These are phyloP conservation scores for Solanum hybrid DNA, from an alignment of 305 asterid genomes.

Conservation along the genomic window DNA sequence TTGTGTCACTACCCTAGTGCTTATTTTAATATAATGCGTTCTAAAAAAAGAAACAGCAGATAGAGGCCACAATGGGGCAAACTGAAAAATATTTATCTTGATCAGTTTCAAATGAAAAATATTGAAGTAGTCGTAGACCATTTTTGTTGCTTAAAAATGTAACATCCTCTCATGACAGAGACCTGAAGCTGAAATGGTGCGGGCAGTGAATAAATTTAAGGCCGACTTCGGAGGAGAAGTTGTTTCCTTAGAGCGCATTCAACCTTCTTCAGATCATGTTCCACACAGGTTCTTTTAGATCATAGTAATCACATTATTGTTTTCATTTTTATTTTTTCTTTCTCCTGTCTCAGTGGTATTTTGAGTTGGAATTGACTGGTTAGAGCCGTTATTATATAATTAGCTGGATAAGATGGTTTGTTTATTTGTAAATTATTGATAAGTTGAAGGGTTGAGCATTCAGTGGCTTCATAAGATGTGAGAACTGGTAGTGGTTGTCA, in stretches of 20 bases:
- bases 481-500: not conserved
- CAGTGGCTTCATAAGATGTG: not conserved
- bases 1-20: not conserved
- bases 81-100: not conserved
- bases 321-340: not conserved
- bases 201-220: slow-evolving; percentile 83
- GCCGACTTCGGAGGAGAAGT: slow-evolving; percentile 92
- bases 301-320: not conserved
- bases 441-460: not conserved
- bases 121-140: not conserved
- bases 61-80: not conserved
- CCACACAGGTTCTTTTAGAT: slow-evolving; percentile 71
- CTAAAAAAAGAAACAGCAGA: not conserved
- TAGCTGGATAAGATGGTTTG: not conserved
- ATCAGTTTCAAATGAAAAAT: not conserved
- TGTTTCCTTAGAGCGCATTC: slow-evolving; percentile 80
- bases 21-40: not conserved
- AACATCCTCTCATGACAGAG: slow-evolving; percentile 36
- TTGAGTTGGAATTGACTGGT: not conserved
- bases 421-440: not conserved
- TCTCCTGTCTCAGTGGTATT: not conserved
- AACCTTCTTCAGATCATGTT: slow-evolving; percentile 94
- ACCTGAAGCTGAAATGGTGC: slow-evolving; percentile 80
- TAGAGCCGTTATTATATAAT: not conserved
- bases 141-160: not conserved